Percentiles rank a stretch among this genome's conserved stretches.
Evolutionary conservation across 257 asterid species (phyloP).

Genomic region (Salvia hispanica): DNA sequence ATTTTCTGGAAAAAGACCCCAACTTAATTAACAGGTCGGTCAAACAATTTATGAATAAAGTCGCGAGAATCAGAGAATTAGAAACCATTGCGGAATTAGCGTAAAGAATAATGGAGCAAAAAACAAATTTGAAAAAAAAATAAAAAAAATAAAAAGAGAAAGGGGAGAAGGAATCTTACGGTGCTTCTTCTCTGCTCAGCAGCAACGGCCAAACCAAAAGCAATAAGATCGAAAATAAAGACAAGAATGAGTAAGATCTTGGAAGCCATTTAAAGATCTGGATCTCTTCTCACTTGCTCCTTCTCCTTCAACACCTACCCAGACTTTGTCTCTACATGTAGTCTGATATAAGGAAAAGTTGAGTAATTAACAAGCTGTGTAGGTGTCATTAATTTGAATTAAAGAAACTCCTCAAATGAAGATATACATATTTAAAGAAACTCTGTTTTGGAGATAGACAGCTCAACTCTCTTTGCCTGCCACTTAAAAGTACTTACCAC

Average conservation of each 20-base stretch:
- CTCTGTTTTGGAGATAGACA: constrained; percentile 19
- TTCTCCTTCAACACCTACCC: not conserved
- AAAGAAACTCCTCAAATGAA: too few species aligned
- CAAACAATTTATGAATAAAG: too few species aligned
- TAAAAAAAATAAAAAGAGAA: too few species aligned
- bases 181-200: constrained; percentile 89
- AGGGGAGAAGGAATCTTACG: constrained; percentile 38
- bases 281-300: constrained; percentile 30
- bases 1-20: too few species aligned
- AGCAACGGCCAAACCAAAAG: constrained; percentile 85
- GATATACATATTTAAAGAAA: too few species aligned
- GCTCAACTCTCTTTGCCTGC: constrained; percentile 39
- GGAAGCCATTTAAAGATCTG: constrained; percentile 73
- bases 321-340: constrained; percentile 28
- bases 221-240: constrained; percentile 71
- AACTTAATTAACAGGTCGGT: too few species aligned
- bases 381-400: too few species aligned
- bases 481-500: constrained; percentile 24
- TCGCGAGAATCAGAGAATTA: too few species aligned
- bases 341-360: constrained; percentile 30
- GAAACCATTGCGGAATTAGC: too few species aligned
- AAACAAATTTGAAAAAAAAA: not conserved
- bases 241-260: constrained; percentile 54
- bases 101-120: too few species aligned
- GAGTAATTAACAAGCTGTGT: constrained; percentile 40